Base-by-base conservation (phyloP, 345 rosid species). In the Lepidium africanum region DNA sequence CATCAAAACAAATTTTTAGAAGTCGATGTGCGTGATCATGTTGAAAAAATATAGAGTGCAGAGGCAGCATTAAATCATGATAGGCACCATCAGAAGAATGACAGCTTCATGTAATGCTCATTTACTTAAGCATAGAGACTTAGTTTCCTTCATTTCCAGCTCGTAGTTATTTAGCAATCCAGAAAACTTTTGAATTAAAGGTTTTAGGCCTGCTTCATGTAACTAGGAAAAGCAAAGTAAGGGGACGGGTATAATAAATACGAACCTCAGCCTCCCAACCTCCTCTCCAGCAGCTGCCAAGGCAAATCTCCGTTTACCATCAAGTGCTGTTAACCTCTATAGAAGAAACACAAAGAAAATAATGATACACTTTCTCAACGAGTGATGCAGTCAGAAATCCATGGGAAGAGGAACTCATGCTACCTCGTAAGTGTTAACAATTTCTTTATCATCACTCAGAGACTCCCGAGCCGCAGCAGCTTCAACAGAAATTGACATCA, bases 401-500 rank as follows among this genome's bases (percentile, higher is more conserved):
- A 47, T 39, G 55, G 64, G 64, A 39, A 60, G 48, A 73, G 41
- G 36, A 9, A 76, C 23, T 40, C 70, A 40, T 55, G 63, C 43
- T 79, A 95, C 99, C 90, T 95, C 99, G 64, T 91, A 95, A 40
- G 99, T 85, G 74, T 87, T 95, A 59, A 89, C 90, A 42, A 95
- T 79, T 78, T 95, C 97, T 76, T 82, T 89, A 85, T 95, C 99
- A 76, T 95, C 96, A 82, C 87, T 89, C 81, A 95, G 82, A 35
- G 99, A 95, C 61, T 86, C 86, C 10, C 86, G 81, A 42, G 99
- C 99, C 71, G 81, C 97, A 63, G 97, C 79, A 80, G 97, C 97
- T 84, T 91, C 99, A 67, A 84, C 96, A 35, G 97, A 95, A 63
- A 95, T 95, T 21, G 99, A 95, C 99, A 95, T 86, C 99, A 95